Evolutionary conservation across 208 protist species (phyloP).

Genomic region (Trypanosoma scelopori): DNA sequence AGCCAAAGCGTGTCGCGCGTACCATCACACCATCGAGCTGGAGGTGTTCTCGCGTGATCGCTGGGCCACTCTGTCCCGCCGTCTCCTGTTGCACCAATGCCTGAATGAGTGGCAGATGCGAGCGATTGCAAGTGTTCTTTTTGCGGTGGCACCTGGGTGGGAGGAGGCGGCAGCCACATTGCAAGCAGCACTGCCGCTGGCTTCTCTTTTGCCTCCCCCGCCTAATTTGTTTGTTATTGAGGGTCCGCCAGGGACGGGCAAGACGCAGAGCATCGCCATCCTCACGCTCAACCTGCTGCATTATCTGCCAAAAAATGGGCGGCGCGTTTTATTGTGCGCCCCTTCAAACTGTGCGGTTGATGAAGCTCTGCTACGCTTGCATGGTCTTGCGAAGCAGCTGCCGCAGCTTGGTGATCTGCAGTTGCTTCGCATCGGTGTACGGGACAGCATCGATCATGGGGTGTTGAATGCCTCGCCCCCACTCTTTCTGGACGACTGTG

Average conservation of each 20-base stretch:
- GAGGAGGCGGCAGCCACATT: constrained; percentile 13
- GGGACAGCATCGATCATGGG: constrained; percentile 52
- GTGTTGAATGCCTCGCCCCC: constrained; percentile 44
- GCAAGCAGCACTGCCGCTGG: not conserved
- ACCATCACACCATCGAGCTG: constrained; percentile 27
- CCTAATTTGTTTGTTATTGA: constrained; percentile 78
- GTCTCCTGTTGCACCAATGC: constrained; percentile 35
- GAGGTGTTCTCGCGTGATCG: constrained; percentile 21
- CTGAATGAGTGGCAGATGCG: constrained; percentile 72
- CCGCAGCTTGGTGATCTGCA: constrained; percentile 27
- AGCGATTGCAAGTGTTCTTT: constrained; percentile 62
- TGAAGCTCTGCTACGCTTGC: constrained; percentile 70
- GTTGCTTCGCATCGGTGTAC: constrained; percentile 69
- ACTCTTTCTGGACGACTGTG: constrained; percentile 73
- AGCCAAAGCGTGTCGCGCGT: constrained; percentile 31
- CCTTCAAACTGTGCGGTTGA: constrained; percentile 89
- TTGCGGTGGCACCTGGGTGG: constrained; percentile 48
- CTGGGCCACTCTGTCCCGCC: constrained; percentile 13
- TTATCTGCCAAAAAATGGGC: constrained; percentile 30
- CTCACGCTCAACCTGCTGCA: constrained; percentile 71
- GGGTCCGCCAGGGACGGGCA: constrained; percentile 89
- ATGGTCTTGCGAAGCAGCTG: constrained; percentile 28
- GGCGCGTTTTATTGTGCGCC: constrained; percentile 73
- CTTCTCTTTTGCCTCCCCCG: constrained; percentile 9
- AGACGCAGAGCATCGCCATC: constrained; percentile 87